phyloP scores from a whole-genome alignment of 2,329 filamentous ascomycete genomes.

The Eutypella sp. region DNA sequence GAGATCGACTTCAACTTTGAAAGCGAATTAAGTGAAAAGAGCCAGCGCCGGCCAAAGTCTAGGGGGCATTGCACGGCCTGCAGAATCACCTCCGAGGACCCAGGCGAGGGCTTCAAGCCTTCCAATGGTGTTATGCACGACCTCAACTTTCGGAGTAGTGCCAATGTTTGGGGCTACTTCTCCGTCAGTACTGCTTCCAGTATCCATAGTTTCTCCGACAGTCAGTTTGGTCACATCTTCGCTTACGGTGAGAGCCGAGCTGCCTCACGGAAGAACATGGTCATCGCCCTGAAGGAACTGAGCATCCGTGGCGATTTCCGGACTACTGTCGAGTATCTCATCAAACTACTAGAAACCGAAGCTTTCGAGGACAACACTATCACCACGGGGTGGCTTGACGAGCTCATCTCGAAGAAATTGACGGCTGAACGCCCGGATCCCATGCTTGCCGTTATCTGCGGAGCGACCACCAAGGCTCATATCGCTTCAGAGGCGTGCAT shows the following conservation, averaged over 20 bases:
- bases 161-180: slow-evolving; percentile 99
- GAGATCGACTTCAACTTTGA: slow-evolving; percentile 97
- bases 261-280: slow-evolving; percentile 97
- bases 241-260: slow-evolving; percentile 97
- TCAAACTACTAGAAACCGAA: slow-evolving; percentile 96
- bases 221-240: slow-evolving; percentile 98
- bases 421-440: slow-evolving; percentile 93
- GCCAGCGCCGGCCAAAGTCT: slow-evolving; percentile 83
- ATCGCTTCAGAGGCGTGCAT: slow-evolving; percentile 89
- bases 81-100: slow-evolving; percentile 98
- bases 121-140: slow-evolving; percentile 99
- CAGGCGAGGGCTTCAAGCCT: slow-evolving; percentile 98
- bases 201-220: slow-evolving; percentile 99
- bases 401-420: slow-evolving; percentile 95
- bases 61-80: slow-evolving; percentile 98
- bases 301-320: slow-evolving; percentile 99
- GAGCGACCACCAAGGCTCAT: slow-evolving; percentile 91
- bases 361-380: slow-evolving; percentile 99
- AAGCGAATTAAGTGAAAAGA: slow-evolving; percentile 73
- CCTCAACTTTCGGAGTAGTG: slow-evolving; percentile 96
- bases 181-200: slow-evolving; percentile 93
- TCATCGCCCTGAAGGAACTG: slow-evolving; percentile 94
- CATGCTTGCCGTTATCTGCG: slow-evolving; percentile 90
- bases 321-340: slow-evolving; percentile 97
- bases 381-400: slow-evolving; percentile 96